These are phyloP conservation scores for Echria macrotheca DNA, from an alignment of 495 filamentous ascomycete species.

Conservation along the genomic window DNA sequence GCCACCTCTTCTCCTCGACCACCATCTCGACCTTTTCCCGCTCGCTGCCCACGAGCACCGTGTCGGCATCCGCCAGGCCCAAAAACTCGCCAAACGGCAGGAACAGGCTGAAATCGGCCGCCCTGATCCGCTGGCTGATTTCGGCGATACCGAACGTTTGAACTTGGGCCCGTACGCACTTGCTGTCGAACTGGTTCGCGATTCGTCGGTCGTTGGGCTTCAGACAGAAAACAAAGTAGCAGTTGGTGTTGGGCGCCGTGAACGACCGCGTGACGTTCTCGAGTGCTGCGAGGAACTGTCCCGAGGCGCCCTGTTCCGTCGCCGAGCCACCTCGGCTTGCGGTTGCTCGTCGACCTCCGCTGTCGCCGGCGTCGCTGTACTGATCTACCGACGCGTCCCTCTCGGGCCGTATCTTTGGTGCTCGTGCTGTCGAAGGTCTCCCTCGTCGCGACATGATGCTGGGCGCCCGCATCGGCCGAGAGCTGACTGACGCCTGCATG, in stretches of 20 bases:
- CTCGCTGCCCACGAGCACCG: conserved; percentile 82
- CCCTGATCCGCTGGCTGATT: conserved; percentile 85
- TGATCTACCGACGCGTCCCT: conserved; percentile 39
- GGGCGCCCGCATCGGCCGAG: conserved; percentile 84
- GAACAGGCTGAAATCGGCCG: conserved; percentile 94
- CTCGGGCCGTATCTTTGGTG: conserved; percentile 31
- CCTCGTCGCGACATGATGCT: conserved; percentile 72
- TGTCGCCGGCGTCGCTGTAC: conserved; percentile 45
- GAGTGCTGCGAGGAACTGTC: conserved; percentile 83
- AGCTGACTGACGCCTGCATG: conserved; percentile 94
- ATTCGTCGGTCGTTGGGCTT: conserved; percentile 97
- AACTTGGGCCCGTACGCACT: conserved; percentile 90
- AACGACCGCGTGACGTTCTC: conserved; percentile 84
- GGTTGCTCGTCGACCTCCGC: conserved; percentile 19
- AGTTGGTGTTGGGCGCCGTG: conserved; percentile 73
- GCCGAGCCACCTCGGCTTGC: conserved; percentile 24
- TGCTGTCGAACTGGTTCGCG: conserved; percentile 97
- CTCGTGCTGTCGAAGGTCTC: conserved; percentile 38
- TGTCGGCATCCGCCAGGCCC: conserved; percentile 76
- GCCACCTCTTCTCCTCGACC: conserved; percentile 85
- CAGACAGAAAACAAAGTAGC: conserved; percentile 94
- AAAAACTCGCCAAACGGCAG: conserved; percentile 94
- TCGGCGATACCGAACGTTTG: conserved; percentile 96
- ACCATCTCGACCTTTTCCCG: conserved; percentile 86
- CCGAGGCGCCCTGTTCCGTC: conserved; percentile 76